Percentiles rank a stretch among this genome's conserved stretches.
phyloP scores from a whole-genome alignment of 139 green algal genomes.

The Coccomyxa sp. region DNA sequence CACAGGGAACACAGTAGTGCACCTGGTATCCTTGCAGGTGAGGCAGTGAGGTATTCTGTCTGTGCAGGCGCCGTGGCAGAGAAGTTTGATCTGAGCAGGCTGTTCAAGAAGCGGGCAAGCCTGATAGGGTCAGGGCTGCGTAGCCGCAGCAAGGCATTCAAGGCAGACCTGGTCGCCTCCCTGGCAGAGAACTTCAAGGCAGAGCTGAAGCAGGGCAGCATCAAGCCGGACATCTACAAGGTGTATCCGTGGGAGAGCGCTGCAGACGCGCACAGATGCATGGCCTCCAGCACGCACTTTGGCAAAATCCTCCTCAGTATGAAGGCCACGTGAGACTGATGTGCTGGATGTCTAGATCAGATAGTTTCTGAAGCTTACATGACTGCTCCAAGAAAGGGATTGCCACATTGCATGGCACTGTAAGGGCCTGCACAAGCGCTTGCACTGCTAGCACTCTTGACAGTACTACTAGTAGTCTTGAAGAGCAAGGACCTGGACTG shows the following conservation, averaged over 20 bases:
- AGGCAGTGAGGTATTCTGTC: background rate
- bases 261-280: background rate
- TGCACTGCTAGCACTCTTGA: too few species aligned
- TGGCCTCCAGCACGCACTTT: background rate
- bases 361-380: too few species aligned
- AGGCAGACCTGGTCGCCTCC: background rate
- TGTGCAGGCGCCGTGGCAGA: background rate
- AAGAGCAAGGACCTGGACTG: too few species aligned
- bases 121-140: background rate
- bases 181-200: background rate
- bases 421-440: too few species aligned
- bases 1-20: background rate
- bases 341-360: too few species aligned
- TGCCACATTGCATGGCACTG: too few species aligned
- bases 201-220: background rate
- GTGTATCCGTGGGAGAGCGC: background rate
- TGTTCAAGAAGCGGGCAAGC: background rate
- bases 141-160: conserved; percentile 1
- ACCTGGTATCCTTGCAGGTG: background rate
- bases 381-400: too few species aligned
- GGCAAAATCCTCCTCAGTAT: conserved; percentile 5
- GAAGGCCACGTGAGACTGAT: too few species aligned
- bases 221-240: conserved; percentile 2
- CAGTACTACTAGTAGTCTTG: too few species aligned
- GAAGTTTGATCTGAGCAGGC: background rate